phyloP scores from a whole-genome alignment of 2,329 filamentous ascomycete genomes.

The Arthrobotrys entomopaga region DNA sequence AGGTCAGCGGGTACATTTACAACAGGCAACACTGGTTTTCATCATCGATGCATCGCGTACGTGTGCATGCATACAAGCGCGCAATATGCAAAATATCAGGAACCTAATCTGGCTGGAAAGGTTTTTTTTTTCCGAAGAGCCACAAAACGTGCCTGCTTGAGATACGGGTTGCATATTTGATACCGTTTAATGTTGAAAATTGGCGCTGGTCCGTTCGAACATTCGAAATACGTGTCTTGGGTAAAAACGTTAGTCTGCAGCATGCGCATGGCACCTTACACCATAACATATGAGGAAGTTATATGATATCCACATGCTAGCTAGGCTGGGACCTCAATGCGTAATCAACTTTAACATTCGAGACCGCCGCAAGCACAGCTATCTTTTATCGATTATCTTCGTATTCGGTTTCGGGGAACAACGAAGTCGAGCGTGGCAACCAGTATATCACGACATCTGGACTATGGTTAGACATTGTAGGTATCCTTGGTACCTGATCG shows the following conservation, averaged over 20 bases:
- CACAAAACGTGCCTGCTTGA: conserved; percentile 26
- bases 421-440: not conserved
- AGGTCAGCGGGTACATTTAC: no score
- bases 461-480: not conserved
- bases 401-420: conserved; percentile 2
- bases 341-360: conserved; percentile 2
- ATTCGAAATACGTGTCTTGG: conserved; percentile 20
- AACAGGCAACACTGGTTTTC: no score
- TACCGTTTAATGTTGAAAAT: not conserved
- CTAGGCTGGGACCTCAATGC: not conserved
- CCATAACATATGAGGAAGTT: conserved; percentile 46
- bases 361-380: not conserved
- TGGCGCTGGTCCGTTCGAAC: no score
- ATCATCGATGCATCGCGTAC: no score
- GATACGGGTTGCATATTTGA: conserved; percentile 1
- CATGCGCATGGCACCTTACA: not conserved
- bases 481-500: conserved; percentile 17
- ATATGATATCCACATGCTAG: conserved; percentile 1
- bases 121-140: conserved; percentile 7
- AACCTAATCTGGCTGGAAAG: conserved; percentile 23
- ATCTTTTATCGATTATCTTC: conserved; percentile 4
- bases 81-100: conserved; percentile 4
- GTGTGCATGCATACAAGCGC: no score
- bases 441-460: not conserved
- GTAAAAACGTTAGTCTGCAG: conserved; percentile 5